These are phyloP conservation scores for Omphalea diandra DNA, from an alignment of 441 rosid genomes.

Conservation along the genomic window DNA sequence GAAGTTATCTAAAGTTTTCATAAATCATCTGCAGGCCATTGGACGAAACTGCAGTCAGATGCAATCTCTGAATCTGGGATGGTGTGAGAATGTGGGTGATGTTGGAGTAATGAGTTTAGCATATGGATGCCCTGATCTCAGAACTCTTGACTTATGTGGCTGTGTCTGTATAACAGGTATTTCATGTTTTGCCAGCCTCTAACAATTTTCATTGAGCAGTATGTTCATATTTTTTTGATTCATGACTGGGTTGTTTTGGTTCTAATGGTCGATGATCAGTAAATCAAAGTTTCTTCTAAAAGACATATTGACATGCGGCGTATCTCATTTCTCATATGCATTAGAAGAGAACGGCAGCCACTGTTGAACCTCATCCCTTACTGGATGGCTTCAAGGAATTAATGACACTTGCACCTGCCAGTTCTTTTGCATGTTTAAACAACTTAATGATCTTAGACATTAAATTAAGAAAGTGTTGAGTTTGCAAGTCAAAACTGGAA, in stretches of 20 bases:
- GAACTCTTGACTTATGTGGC: conserved; percentile 77
- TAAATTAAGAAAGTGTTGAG: too few relatives aligned
- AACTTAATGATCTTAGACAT: too few relatives aligned
- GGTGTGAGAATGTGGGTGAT: conserved; percentile 93
- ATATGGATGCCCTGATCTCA: conserved; percentile 85
- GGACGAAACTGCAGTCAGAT: conserved; percentile 71
- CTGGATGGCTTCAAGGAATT: neutral
- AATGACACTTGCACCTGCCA: neutral
- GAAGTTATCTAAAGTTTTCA: conserved; percentile 1
- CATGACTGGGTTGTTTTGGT: neutral
- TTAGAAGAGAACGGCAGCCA: neutral
- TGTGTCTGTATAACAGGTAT: conserved; percentile 84
- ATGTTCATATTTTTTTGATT: neutral
- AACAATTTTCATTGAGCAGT: neutral
- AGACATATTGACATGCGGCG: neutral
- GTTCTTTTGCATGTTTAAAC: too few relatives aligned
- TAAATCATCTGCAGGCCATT: conserved; percentile 59
- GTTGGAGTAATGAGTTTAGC: conserved; percentile 83
- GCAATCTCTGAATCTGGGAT: conserved; percentile 82
- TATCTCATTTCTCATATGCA: neutral
- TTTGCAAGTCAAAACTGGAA: neutral
- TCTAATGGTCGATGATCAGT: neutral
- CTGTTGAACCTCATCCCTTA: neutral
- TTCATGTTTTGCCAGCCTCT: neutral
- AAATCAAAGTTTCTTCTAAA: neutral